Base-by-base conservation (phyloP, 2,329 filamentous ascomycete species). In the Cylindrodendrum hubeiense region DNA sequence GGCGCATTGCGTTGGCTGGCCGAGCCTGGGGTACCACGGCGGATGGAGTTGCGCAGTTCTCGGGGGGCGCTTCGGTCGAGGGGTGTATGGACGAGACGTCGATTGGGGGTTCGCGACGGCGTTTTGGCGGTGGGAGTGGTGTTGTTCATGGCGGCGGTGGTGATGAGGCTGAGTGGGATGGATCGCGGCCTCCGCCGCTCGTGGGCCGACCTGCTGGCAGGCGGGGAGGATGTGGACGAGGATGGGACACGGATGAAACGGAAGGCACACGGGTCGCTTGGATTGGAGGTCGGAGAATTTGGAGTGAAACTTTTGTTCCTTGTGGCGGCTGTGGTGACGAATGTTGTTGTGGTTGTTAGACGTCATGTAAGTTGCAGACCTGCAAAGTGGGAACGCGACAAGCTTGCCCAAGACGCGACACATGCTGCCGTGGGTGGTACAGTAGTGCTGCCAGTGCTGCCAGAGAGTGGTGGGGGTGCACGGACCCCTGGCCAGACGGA, bases 1-100 rank as follows among this genome's bases (percentile, higher is more conserved):
- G 83, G 80, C 13, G 81, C 80, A 76, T 83, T 81, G 67, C 81
- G 79, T 44, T 80, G 77, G 2, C 79, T 71, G 12, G 74, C 85
- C 2, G 86, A 87, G 34, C 81, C 82, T 10, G 83, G 83, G 43
- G 82, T 81, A 12, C 82, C 83, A 33, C 79, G 79, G 15, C 79
- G 74, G 33, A 79, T 71, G 3, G 80, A 82, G 54, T 79, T 80
- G 50, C 80, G 76, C 33, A 80, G 73, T 19, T 81, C 78, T 26
- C 79, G 78, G 3, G 78, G 66, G 30, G 71, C 71, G 26, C 68
- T 76, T 37, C 79, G 78, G 56, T 81, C 75, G 65, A 82, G 81
- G 3, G 83, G 83, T 4, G 84, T 84, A 60, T 80, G 79, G n/a
- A 83, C 63, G 28, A 74, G 69, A 5, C 76, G 76, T 13, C 72